Base-by-base conservation (phyloP, 176 grass and related monocot species). In the Carex scoparia region DNA sequence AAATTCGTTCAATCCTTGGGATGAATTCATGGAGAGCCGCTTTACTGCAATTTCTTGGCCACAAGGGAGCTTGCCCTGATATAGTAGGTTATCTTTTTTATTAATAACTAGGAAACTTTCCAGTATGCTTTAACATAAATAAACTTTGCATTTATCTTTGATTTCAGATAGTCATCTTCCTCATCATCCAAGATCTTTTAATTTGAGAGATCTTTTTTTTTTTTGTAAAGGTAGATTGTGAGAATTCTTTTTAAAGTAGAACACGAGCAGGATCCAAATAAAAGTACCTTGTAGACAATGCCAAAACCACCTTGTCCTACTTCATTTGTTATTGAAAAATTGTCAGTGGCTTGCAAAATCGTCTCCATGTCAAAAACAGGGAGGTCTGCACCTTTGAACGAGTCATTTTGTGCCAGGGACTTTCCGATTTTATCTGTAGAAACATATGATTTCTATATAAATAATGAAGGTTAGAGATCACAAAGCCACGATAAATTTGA, bases 21-120 rank as follows among this genome's bases (percentile, higher is more conserved):
- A 71, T n/a, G 61, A 75, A 73, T 82, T 15, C 88, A 63, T 10
- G 75, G 87, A 88, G 0, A 95, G 87, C 80, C 90, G 86, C 84
- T 91, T 94, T 15, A 94, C 93, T 0, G 90, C 90, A 2, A 95
- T 65, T 53, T 92, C 82, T 76, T 92, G 90, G 0, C 93, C 93
- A 56, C 88, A 69, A 55, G 44, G 14, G 71, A 95, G 44, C 8
- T 84, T 14, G 0, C 93, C 93, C 93, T 91, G 31, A 28, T 14
- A 38, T 61, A 61, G 5, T 61, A 61, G 16, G 58, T 19, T 7
- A n/a, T 5, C 57, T 2, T 60, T 60, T 60, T 60, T 1, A 18
- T 61, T n/a, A 61, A 61, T 7, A 61, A 61, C 57, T 60, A 60
- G 58, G 58, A 4, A 61, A 61, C 48, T 49, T 61, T 61, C n/a